Evolutionary conservation across 805 yeast genomes (phyloP), one percentile per base, ranked within the genome.

Genomic region (Spencermartinsiella europaea): DNA sequence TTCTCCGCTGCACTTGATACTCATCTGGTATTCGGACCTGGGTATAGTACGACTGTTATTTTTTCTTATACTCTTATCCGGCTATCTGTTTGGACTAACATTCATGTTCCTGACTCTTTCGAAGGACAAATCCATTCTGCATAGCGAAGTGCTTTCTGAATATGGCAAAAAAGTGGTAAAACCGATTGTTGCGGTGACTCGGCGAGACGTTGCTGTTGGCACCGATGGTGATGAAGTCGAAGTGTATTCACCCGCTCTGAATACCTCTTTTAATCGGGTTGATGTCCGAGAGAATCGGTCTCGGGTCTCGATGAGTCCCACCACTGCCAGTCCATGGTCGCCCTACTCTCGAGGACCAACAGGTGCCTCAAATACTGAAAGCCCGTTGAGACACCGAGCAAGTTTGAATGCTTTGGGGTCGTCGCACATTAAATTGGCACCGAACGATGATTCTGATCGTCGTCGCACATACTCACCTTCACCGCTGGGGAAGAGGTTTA

Each of bases 101-200:
- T 51, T 57, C 33, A 67, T 70, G 36, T 85, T 77, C 56, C 64
- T 75, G 31, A 68, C 64, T 1, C 66, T 77, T 44, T 46, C 80
- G 15, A 66, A 73, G 37, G 90, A 85, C 62, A 81, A 80, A 51
- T 78, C 76, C 45, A 67, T 83, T 5, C 59, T 85, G 3, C 72
- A 73, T 47, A 76, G 74, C 49, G 87, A 83, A 57, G 75, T 77
- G 51, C 67, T 80, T 49, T 73, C 73, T 33, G 93, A 85, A 56
- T 80, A 80, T 56, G 74, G 81, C 53, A 63, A 71, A 25, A 84
- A 85, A 59, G 77, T 72, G 51, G 82, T 83, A 15, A 73, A 73
- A 31, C 89, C 88, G 2, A 72, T 73, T 42, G 64, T 76, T 1
- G 69, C 78, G 5, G 71, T 72, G 8, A 62, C 68, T 40, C 70